Base-by-base conservation (phyloP, 805 yeast genomes). In the Starmerella powellii region DNA sequence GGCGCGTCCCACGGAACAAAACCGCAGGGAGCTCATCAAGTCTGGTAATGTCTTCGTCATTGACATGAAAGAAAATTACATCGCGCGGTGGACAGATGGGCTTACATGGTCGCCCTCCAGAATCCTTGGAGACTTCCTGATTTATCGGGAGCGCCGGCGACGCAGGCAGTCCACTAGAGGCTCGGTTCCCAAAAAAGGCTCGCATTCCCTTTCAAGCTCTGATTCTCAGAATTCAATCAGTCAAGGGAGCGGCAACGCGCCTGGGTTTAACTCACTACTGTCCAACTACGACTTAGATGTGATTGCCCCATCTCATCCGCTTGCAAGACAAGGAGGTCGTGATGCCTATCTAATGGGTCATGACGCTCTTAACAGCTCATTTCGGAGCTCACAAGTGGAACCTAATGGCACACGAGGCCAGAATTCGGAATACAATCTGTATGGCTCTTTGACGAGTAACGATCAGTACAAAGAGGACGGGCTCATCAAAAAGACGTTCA, bases 61-160 rank as follows among this genome's bases (percentile, higher is more conserved):
- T 56, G 73, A 80, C 37, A 95, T 87, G 60, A 84, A 80, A 51
- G 66, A 72, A 11, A 76, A 87, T 0, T 86, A 88, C 2, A 86
- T 87, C 46, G 82, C 81, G 57, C 68, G 97, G 45, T 87, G 97
- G 97, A 87, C 97, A 1, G 97, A 87, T 56, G 95, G 95, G n/a
- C 73, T 83, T 12, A 68, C 87, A 12, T 87, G 97, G 97, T 76
- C 87, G 2, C 95, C 96, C 0, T 80, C 93, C 2, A 67, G 96
- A 37, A 85, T 87, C 31, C 67, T 85, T 21, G 94, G 94, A 5
- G 68, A 91, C 45, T 87, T 87, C 53, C 64, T 87, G 27, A 78
- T 87, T 10, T 87, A 87, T 60, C 72, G 94, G 21, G 93, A 86
- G 57, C 73, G 68, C 6, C 26, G 42, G 64, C 69, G 57, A 65